Evolutionary conservation across 176 grass and related monocot species (phyloP).

Genomic region (Carex littledalei): DNA sequence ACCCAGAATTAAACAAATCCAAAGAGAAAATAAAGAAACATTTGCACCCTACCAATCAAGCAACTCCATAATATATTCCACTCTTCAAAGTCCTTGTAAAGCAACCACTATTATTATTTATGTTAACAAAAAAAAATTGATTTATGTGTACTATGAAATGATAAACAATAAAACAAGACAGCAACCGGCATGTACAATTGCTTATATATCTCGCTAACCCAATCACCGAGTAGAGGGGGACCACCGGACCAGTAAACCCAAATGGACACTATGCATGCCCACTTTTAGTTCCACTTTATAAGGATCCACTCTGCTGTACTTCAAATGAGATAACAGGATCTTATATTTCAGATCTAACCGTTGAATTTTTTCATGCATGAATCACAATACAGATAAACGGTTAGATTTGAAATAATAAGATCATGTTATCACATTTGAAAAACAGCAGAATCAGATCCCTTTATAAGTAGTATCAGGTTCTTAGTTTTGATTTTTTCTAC

Average conservation of each 20-base stretch:
- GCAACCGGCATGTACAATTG: not conserved
- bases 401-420: too few relatives aligned
- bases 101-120: not conserved
- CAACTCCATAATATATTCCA: not conserved
- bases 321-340: too few relatives aligned
- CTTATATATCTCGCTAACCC: not conserved
- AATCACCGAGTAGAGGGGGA: not conserved
- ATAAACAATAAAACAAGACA: not conserved
- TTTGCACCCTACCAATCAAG: not conserved
- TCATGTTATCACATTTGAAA: too few relatives aligned
- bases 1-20: not conserved
- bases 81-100: not conserved
- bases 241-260: not conserved
- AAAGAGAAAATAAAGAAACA: not conserved
- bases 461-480: not conserved
- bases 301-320: not conserved
- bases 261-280: not conserved
- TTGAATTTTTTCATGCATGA: too few relatives aligned
- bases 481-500: not conserved
- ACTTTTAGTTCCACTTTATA: slow-evolving; percentile 6
- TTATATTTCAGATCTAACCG: too few relatives aligned
- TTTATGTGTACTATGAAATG: too few relatives aligned
- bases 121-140: not conserved
- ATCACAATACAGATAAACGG: too few relatives aligned
- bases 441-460: too few relatives aligned